A percentile compares a stretch with the other conserved stretches of the same genome.
Conservation (phyloP, 2,329 filamentous ascomycete genomes). For the Thielaviopsis ethacetica region DNA sequence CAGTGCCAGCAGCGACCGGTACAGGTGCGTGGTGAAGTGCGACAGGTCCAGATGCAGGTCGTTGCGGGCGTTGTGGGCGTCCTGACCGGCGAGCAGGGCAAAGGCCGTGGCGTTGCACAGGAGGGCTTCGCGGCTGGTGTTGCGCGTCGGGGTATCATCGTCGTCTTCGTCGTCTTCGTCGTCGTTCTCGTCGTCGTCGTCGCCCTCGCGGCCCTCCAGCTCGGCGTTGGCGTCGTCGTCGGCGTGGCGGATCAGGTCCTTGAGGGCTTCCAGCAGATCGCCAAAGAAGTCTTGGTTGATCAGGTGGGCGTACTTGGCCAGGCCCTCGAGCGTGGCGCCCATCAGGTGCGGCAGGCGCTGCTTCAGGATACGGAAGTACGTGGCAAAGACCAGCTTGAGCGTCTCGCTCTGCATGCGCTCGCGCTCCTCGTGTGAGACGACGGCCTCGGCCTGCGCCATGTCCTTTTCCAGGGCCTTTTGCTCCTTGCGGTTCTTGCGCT, state of each 20-base stretch:
- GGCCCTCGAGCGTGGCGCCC: constrained; percentile 89
- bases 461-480: constrained; percentile 81
- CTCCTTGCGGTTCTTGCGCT: constrained; percentile 70
- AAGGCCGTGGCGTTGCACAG: constrained; percentile 94
- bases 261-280: constrained; percentile 82
- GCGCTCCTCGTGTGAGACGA: constrained; percentile 80
- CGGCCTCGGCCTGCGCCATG: constrained; percentile 79
- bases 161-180: constrained; percentile 32
- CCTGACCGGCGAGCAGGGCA: constrained; percentile 87
- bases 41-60: constrained; percentile 77
- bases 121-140: constrained; percentile 70
- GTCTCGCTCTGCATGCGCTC: constrained; percentile 93
- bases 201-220: constrained; percentile 25
- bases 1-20: constrained; percentile 65
- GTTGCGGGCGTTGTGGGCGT: constrained; percentile 68
- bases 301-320: constrained; percentile 85
- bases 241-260: constrained; percentile 74
- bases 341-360: constrained; percentile 66
- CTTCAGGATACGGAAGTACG: constrained; percentile 91
- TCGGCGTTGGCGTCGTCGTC: constrained; percentile 30
- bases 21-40: constrained; percentile 91
- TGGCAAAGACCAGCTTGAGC: constrained; percentile 84
- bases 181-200: constrained; percentile 25
- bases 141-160: constrained; percentile 37
- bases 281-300: constrained; percentile 99